A percentile compares a stretch with the other conserved stretches of the same genome.
phyloP scores from a whole-genome alignment of 192 early-diverging fungal species.

The Mycoemilia scoparia region DNA sequence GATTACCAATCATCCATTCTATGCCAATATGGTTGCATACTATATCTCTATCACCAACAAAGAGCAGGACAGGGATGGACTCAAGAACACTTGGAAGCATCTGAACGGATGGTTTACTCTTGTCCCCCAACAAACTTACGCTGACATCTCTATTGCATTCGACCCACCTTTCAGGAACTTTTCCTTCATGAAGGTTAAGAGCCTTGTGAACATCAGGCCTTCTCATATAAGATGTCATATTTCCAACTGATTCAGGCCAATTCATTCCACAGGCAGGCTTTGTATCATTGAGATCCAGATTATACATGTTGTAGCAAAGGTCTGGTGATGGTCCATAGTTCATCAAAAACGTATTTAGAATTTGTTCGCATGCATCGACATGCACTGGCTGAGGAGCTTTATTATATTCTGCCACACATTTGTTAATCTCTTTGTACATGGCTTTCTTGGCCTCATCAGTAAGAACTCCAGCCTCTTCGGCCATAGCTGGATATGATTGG shows the following conservation, averaged over 20 bases:
- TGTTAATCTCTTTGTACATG: conserved; percentile 11
- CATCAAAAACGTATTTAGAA: conserved; percentile 12
- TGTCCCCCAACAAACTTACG: conserved; percentile 12
- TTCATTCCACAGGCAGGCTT: conserved; percentile 41
- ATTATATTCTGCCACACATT: conserved; percentile 17
- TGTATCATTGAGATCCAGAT: conserved; percentile 40
- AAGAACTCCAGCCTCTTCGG: conserved; percentile 18
- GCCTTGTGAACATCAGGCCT: conserved; percentile 30
- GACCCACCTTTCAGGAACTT: conserved; percentile 19
- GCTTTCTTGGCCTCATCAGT: conserved; percentile 4
- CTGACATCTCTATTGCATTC: conserved; percentile 39
- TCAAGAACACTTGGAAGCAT: conserved; percentile 31
- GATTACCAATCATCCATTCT: conserved; percentile 33
- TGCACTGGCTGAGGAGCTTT: conserved; percentile 26
- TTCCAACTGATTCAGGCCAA: conserved; percentile 27
- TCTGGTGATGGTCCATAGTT: conserved; percentile 16
- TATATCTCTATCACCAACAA: conserved; percentile 48
- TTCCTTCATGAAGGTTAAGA: conserved; percentile 21
- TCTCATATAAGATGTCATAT: conserved; percentile 24
- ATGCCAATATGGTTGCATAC: conserved; percentile 55
- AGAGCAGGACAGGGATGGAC: conserved; percentile 31
- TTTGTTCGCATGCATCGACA: conserved; percentile 17
- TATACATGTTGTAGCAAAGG: conserved; percentile 55
- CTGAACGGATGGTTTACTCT: conserved; percentile 21
- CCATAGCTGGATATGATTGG: conserved; percentile 27